Conservation (phyloP, 176 grass and related monocot genomes). For the Oryza rufipogon region DNA sequence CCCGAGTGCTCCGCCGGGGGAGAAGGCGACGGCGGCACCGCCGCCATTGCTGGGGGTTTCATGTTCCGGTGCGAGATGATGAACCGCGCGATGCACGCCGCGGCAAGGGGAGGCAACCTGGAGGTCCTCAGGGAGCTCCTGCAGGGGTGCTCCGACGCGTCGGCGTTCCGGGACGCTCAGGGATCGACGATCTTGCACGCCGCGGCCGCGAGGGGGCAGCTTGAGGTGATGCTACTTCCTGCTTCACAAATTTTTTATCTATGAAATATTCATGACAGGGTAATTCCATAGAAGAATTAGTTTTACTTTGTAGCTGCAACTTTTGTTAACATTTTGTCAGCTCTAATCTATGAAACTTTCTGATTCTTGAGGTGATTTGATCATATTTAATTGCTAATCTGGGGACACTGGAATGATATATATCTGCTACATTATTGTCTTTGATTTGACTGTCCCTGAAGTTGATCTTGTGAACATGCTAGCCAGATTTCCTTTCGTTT, state of each 20-base stretch:
- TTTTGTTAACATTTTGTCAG: not conserved
- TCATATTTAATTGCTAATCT: not conserved
- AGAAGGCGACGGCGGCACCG: not conserved
- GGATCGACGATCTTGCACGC: slow-evolving; percentile 82
- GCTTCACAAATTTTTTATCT: not conserved
- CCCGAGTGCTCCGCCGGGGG: slow-evolving; percentile 1
- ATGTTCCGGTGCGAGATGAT: slow-evolving; percentile 73
- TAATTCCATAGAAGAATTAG: not conserved
- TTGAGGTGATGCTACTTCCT: slow-evolving; percentile 54
- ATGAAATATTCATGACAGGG: not conserved
- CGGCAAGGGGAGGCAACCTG: slow-evolving; percentile 75
- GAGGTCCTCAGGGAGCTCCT: slow-evolving; percentile 79
- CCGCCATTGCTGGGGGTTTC: not conserved
- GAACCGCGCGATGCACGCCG: slow-evolving; percentile 76
- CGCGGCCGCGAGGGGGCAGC: slow-evolving; percentile 65
- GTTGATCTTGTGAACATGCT: slow-evolving; percentile 40
- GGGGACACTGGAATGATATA: not conserved
- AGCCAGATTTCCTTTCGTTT: slow-evolving; percentile 12
- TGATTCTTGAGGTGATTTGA: not conserved
- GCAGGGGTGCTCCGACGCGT: slow-evolving; percentile 52
- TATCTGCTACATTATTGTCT: not conserved
- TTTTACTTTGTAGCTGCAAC: not conserved
- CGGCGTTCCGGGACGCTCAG: slow-evolving; percentile 63
- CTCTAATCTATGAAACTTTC: not conserved
- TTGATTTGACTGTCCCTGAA: slow-evolving; percentile 21